Evolutionary conservation across 2,329 filamentous ascomycete species (phyloP), one percentile per base, ranked within the genome.

Genomic region (Trichoderma semiorbis): DNA sequence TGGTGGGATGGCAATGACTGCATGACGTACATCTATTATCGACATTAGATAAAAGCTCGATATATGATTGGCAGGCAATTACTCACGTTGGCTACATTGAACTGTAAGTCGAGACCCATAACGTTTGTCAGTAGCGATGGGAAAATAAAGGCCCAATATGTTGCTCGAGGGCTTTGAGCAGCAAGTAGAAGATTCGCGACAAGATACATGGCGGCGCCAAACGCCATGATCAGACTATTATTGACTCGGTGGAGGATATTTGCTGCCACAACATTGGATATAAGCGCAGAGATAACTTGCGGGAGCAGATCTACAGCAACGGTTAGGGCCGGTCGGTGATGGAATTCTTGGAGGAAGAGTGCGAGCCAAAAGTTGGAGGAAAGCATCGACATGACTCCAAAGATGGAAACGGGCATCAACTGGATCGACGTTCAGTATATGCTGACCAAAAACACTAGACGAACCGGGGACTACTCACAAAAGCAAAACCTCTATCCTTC

Each of bases 321-420:
- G 4, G 43, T 47, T 2, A n/a, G 21, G 11, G 43, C 18, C 18
- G 43, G n/a, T 5, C 43, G 43, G 43, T 47, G 18, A 11, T 47
- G 43, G 18, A 66, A 47, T 26, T 66, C 47, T 36, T 66, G 63
- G n/a, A 66, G 14, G 26, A 50, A 66, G 6, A 66, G 28, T 18
- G 63, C 63, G 14, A 66, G 63, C 63, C 63, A 66, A 55, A 66
- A 55, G 14, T 66, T 66, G 8, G 63, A 66, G 8, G 63, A 66
- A 26, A 66, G 63, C 63, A 66, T 66, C 10, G 63, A 53, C 63
- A 55, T 66, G 14, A 66, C 43, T 5, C 63, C 63, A 28, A 66
- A 66, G 28, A 66, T 66, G 2, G 63, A 66, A 14, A 55, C n/a
- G 28, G 63, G 36, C 36, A 39, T 39, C 16, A 30, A 66, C 53